Conservation (phyloP, 2,329 filamentous ascomycete species). For the Neurospora sp. region DNA sequence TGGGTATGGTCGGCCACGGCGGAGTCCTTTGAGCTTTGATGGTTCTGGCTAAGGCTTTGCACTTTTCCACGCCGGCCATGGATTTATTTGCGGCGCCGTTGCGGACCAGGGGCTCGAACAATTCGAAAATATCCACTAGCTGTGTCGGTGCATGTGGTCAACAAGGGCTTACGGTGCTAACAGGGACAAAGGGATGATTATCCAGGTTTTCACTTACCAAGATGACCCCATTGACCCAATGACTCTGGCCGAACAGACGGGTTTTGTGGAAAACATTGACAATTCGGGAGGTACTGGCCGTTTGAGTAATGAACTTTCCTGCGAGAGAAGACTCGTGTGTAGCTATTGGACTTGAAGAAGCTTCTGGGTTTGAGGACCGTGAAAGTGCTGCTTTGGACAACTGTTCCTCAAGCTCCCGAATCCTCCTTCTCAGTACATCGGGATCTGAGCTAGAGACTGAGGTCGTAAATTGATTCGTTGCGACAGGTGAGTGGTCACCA, state of each 20-base stretch:
- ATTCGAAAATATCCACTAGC: conserved; percentile 33
- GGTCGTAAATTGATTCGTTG: background rate
- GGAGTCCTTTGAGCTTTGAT: conserved; percentile 42
- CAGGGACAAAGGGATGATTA: background rate
- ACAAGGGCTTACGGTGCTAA: background rate
- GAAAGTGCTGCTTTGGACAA: conserved; percentile 20
- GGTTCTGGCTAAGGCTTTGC: conserved; percentile 40
- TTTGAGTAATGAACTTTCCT: conserved; percentile 2
- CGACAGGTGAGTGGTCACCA: background rate
- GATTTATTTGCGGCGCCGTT: conserved; percentile 26
- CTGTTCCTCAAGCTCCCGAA: conserved; percentile 25
- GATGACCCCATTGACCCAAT: conserved; percentile 42
- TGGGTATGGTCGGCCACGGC: conserved; percentile 34
- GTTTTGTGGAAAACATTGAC: conserved; percentile 35
- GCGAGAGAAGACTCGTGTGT: background rate
- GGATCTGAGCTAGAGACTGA: background rate
- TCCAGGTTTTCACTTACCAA: conserved; percentile 26
- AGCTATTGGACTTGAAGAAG: background rate
- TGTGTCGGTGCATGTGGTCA: conserved; percentile 14
- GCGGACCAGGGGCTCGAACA: conserved; percentile 31
- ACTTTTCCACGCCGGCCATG: conserved; percentile 31
- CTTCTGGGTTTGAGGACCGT: background rate
- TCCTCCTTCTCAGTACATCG: background rate
- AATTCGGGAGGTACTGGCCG: conserved; percentile 27
- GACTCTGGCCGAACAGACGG: conserved; percentile 45